Evolutionary conservation across 129 eudicot species (phyloP).

Genomic region (Artemisia argyi): DNA sequence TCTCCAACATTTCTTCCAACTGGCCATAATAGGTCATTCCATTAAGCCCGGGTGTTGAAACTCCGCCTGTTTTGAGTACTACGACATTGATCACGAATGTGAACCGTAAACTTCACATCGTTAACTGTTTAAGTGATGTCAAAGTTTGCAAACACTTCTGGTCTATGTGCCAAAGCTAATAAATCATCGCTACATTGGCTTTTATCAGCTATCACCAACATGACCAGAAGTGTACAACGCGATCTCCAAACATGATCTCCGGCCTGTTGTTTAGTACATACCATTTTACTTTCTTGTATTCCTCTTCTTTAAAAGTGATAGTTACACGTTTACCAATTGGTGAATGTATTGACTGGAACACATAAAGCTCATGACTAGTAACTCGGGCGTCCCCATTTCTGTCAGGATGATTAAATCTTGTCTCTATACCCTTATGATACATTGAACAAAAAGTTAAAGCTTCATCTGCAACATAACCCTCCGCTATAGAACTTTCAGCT

Average conservation of each 20-base stretch:
- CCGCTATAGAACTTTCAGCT: background rate
- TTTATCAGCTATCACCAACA: background rate
- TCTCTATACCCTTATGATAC: background rate
- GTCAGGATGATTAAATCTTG: background rate
- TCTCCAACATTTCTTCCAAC: background rate
- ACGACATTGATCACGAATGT: no score
- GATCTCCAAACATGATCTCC: no score
- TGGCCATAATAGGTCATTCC: no score
- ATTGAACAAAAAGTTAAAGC: background rate
- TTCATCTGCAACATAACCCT: constrained; percentile 2
- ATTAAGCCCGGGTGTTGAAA: no score
- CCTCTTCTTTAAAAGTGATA: background rate
- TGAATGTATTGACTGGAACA: background rate
- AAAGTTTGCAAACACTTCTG: background rate
- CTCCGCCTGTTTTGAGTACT: no score
- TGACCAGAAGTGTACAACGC: no score
- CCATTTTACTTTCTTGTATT: background rate
- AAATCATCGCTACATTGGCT: background rate
- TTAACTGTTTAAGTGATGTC: background rate
- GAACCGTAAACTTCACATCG: no score
- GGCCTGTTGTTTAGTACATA: background rate
- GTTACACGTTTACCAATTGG: background rate
- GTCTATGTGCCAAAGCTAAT: background rate
- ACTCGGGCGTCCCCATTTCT: background rate
- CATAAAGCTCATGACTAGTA: background rate